Conservation (phyloP, 2,329 filamentous ascomycete genomes). For the Daldinia sp. region DNA sequence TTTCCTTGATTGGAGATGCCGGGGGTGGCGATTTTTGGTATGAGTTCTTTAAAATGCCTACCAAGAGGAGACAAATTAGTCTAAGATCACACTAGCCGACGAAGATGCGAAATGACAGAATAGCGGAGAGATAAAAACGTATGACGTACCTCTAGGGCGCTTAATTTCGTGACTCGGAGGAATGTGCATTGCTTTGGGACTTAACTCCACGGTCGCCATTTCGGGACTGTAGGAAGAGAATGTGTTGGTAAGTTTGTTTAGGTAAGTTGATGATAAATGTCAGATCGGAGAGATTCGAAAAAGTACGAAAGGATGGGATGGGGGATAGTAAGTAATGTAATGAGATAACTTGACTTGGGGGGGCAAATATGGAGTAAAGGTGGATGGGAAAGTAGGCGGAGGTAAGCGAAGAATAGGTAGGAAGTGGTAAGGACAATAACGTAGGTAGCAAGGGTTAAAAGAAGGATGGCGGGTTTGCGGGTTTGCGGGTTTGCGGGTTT, state of each 20-base stretch:
- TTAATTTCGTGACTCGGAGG: conserved; percentile 43
- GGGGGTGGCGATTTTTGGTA: conserved; percentile 72
- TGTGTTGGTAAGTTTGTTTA: conserved; percentile 1
- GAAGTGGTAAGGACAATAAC: conserved; percentile 1
- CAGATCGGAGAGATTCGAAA: background rate
- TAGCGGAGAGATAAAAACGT: conserved; percentile 16
- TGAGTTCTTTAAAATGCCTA: conserved; percentile 95
- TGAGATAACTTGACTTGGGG: background rate
- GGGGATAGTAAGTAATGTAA: background rate
- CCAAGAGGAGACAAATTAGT: conserved; percentile 21
- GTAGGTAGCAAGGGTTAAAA: background rate
- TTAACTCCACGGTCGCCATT: conserved; percentile 51
- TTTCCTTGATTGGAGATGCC: conserved; percentile 62
- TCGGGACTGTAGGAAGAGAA: conserved; percentile 20
- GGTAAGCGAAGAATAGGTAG: conserved; percentile 5
- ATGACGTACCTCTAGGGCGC: conserved; percentile 51
- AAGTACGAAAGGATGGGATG: background rate
- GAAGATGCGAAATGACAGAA: conserved; percentile 4
- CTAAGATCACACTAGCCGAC: background rate
- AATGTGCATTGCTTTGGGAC: conserved; percentile 44
- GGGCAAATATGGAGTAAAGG: conserved; percentile 3
- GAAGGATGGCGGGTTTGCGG: conserved; percentile 19
- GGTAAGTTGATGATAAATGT: conserved; percentile 1
- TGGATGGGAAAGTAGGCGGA: conserved; percentile 10
- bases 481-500: background rate